Percentiles rank a stretch among this genome's conserved stretches.
These are phyloP conservation scores for Nyssa sinensis DNA, from an alignment of 148 eudicot species.

Conservation along the genomic window DNA sequence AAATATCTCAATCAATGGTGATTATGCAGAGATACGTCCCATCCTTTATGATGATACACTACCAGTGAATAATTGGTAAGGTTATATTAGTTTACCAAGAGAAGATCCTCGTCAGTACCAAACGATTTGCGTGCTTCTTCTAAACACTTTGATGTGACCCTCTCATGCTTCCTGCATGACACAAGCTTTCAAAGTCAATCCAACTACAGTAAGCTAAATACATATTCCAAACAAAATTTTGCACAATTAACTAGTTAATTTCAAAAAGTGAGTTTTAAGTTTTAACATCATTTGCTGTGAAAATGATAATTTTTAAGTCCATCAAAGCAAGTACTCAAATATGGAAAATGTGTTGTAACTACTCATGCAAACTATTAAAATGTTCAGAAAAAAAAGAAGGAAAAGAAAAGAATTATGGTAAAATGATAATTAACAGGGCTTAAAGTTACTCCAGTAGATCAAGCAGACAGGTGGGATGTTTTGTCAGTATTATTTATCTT, in stretches of 20 bases:
- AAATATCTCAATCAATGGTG: neutral
- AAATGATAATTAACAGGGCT: no score
- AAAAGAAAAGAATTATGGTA: no score
- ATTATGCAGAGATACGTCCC: neutral
- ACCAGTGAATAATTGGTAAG: neutral
- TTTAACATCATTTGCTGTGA: no score
- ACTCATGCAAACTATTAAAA: no score
- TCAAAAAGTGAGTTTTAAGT: neutral
- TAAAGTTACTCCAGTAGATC: no score
- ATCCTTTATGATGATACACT: neutral
- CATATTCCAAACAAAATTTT: neutral
- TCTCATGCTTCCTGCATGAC: constrained; percentile 63
- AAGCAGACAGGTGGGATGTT: no score
- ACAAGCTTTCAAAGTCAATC: constrained; percentile 9
- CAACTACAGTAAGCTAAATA: neutral
- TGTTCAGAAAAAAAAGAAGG: no score
- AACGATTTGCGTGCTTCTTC: constrained; percentile 91
- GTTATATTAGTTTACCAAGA: constrained; percentile 55
- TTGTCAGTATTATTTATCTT: no score
- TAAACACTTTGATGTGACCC: constrained; percentile 58
- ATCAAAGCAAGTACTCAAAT: no score
- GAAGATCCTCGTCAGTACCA: constrained; percentile 97
- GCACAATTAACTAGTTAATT: neutral
- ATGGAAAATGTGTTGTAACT: no score
- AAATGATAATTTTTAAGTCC: no score